phyloP scores from a whole-genome alignment of 257 asterid genomes.

The Penstemon davidsonii region DNA sequence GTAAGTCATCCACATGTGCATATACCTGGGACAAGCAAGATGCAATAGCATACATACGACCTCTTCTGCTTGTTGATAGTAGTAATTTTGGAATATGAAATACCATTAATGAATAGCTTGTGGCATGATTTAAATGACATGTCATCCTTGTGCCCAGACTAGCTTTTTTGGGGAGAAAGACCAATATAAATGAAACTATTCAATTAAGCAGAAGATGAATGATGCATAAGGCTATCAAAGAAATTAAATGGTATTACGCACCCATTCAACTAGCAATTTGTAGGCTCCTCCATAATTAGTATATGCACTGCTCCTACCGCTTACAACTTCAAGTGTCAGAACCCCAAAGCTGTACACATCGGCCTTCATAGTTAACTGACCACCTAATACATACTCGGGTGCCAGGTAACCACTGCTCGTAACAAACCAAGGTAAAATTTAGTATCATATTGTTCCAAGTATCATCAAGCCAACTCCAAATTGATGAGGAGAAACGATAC shows the following conservation, averaged over 20 bases:
- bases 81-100: not conserved
- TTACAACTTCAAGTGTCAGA: constrained; percentile 71
- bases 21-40: not conserved
- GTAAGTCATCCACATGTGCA: not conserved
- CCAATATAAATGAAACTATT: not conserved
- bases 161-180: not conserved
- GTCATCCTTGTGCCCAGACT: not conserved
- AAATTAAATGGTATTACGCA: constrained; percentile 40
- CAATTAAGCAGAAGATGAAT: not conserved
- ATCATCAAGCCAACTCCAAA: constrained; percentile 1
- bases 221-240: constrained; percentile 13
- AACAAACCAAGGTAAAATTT: constrained; percentile 27
- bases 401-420: constrained; percentile 90
- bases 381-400: constrained; percentile 93
- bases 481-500: constrained; percentile 1
- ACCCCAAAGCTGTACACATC: constrained; percentile 90
- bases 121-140: constrained; percentile 4
- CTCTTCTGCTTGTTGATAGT: not conserved
- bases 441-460: constrained; percentile 16
- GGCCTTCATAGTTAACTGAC: constrained; percentile 87
- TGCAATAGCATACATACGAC: not conserved
- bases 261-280: constrained; percentile 80
- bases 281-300: constrained; percentile 52
- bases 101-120: not conserved
- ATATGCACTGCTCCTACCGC: constrained; percentile 69